phyloP scores from a whole-genome alignment of 2,329 filamentous ascomycete genomes.

The Aureobasidium sp. region DNA sequence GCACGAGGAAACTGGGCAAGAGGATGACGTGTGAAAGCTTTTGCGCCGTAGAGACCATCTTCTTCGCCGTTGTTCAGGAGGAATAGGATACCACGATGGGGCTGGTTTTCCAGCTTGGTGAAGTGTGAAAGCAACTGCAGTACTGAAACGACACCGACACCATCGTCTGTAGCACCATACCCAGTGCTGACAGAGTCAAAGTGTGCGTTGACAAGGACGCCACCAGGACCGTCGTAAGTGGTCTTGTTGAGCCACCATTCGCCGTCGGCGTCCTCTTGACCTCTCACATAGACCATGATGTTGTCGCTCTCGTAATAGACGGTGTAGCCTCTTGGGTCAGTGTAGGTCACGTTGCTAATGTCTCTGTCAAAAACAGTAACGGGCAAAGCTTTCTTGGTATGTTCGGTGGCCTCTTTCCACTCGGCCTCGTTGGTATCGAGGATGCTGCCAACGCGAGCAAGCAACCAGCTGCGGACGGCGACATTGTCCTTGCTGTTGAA shows the following conservation, averaged over 20 bases:
- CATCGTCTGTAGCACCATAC: conserved; percentile 89
- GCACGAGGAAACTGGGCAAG: conserved; percentile 72
- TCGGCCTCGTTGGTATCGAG: conserved; percentile 51
- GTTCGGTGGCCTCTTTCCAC: conserved; percentile 21
- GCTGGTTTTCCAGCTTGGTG: conserved; percentile 58
- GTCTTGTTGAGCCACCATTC: conserved; percentile 57
- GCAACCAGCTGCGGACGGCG: conserved; percentile 65
- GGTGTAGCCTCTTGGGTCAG: conserved; percentile 20
- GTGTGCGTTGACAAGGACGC: conserved; percentile 92
- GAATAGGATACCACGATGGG: conserved; percentile 70
- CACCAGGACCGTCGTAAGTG: conserved; percentile 44
- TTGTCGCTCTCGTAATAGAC: conserved; percentile 92
- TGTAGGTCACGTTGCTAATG: conserved; percentile 64
- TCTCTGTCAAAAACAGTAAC: conserved; percentile 69
- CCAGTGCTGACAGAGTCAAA: conserved; percentile 91
- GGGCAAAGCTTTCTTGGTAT: conserved; percentile 14
- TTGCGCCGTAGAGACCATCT: conserved; percentile 80
- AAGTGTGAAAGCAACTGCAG: conserved; percentile 85
- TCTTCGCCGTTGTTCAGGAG: conserved; percentile 96
- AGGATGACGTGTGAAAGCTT: conserved; percentile 75
- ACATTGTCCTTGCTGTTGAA: conserved; percentile 85
- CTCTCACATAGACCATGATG: conserved; percentile 83
- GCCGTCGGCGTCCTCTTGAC: conserved; percentile 60
- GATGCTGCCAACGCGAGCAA: conserved; percentile 63
- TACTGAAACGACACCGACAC: conserved; percentile 77